Percentiles rank a stretch among this genome's conserved stretches.
Conservation (phyloP, 176 grass and related monocot species). For the Eragrostis nindensis region DNA sequence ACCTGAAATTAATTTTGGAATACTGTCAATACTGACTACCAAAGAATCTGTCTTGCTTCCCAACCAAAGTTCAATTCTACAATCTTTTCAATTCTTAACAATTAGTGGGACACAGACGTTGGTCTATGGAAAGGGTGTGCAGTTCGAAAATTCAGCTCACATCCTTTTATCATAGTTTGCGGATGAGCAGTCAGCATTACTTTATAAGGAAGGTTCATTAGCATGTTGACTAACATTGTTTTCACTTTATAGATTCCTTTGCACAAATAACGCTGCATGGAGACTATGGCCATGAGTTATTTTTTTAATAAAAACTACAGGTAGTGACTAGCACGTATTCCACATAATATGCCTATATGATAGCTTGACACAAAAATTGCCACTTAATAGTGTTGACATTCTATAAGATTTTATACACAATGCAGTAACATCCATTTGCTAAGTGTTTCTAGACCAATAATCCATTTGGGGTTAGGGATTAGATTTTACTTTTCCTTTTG, state of each 20-base stretch:
- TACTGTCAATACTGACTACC: constrained; percentile 19
- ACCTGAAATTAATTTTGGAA: constrained; percentile 24
- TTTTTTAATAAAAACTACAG: not conserved
- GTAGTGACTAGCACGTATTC: constrained; percentile 46
- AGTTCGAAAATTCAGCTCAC: constrained; percentile 18
- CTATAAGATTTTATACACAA: not conserved
- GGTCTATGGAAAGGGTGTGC: constrained; percentile 6
- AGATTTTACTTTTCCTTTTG: not conserved
- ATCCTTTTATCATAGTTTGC: constrained; percentile 21
- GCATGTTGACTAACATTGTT: constrained; percentile 1
- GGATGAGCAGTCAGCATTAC: not conserved
- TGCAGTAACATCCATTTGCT: not conserved
- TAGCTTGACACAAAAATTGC: constrained; percentile 2
- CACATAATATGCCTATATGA: not conserved
- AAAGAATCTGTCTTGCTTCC: constrained; percentile 30
- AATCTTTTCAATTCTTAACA: constrained; percentile 1
- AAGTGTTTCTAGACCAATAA: constrained; percentile 14
- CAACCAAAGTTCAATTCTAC: not conserved
- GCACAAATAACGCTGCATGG: not conserved
- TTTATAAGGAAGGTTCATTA: not conserved
- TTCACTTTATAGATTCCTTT: not conserved
- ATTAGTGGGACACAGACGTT: not conserved
- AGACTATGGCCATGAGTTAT: constrained; percentile 29
- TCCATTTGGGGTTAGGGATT: not conserved
- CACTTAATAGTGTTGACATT: constrained; percentile 7